Conservation (phyloP, 202 grass and related monocot genomes). For the Zizania palustris region DNA sequence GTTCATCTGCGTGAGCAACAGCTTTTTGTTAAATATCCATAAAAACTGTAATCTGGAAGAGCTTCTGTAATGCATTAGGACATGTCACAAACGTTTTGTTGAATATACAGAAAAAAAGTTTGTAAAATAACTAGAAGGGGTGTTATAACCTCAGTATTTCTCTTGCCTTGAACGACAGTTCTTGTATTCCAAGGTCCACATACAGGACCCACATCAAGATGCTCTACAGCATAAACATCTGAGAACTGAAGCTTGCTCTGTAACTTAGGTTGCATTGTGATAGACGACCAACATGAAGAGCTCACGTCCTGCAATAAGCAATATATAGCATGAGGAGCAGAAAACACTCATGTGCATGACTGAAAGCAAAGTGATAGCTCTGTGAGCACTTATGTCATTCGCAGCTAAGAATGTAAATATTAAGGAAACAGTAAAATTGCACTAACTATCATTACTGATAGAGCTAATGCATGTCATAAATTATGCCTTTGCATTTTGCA, state of each 20-base stretch:
- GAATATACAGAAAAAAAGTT: conserved; percentile 29
- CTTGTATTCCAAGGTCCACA: conserved; percentile 54
- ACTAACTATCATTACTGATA: not conserved
- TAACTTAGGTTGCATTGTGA: conserved; percentile 51
- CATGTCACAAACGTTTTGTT: not conserved
- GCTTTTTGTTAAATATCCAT: conserved; percentile 28
- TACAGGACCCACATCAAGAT: conserved; percentile 60
- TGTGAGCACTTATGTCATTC: conserved; percentile 4
- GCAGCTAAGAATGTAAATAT: conserved; percentile 23
- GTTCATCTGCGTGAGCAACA: conserved; percentile 70
- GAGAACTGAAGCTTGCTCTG: conserved; percentile 60
- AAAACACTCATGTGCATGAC: not conserved
- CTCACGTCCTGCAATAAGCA: conserved; percentile 62
- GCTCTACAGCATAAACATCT: conserved; percentile 85
- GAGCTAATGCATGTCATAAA: conserved; percentile 27
- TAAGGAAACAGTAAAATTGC: not conserved
- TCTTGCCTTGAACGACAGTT: conserved; percentile 47
- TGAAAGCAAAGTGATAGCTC: conserved; percentile 15
- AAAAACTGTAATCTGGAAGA: not conserved
- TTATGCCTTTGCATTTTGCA: conserved; percentile 4
- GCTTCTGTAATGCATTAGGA: not conserved
- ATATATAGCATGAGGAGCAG: conserved; percentile 27
- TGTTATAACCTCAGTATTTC: conserved; percentile 63
- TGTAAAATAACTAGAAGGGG: conserved; percentile 35
- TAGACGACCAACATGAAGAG: conserved; percentile 62